Conservation (phyloP, 2,329 filamentous ascomycete genomes). For the Penicillium nordicum region DNA sequence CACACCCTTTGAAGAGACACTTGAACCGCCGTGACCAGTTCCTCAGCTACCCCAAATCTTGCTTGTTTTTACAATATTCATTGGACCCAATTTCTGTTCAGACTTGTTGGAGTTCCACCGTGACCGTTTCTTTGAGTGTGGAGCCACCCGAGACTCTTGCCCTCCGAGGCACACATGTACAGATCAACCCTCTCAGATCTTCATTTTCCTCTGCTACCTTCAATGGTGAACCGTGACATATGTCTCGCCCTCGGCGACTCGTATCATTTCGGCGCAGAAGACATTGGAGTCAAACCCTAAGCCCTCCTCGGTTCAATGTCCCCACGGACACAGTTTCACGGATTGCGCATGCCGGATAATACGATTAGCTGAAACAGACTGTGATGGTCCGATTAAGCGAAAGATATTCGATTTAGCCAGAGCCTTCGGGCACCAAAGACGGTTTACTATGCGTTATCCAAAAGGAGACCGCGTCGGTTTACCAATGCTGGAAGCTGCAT, state of each 20-base stretch:
- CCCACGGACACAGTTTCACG: slow-evolving; percentile 59
- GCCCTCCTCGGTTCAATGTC: slow-evolving; percentile 61
- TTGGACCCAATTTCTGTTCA: slow-evolving; percentile 18
- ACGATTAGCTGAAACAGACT: slow-evolving; percentile 58
- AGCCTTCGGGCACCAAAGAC: slow-evolving; percentile 42
- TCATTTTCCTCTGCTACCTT: slow-evolving; percentile 59
- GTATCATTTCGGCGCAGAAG: slow-evolving; percentile 55
- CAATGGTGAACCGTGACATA: slow-evolving; percentile 37
- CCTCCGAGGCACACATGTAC: slow-evolving; percentile 48
- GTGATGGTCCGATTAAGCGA: slow-evolving; percentile 32
- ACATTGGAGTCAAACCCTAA: slow-evolving; percentile 97
- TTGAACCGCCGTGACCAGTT: not conserved
- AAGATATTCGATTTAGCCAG: slow-evolving; percentile 45
- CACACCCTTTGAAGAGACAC: slow-evolving; percentile 3
- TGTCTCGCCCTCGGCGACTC: slow-evolving; percentile 30
- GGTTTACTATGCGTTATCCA: slow-evolving; percentile 45
- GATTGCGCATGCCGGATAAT: slow-evolving; percentile 63
- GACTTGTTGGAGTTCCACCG: slow-evolving; percentile 10
- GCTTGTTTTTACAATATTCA: slow-evolving; percentile 6
- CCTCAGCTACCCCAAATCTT: slow-evolving; percentile 1
- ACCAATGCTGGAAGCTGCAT: slow-evolving; percentile 56
- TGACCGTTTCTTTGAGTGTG: slow-evolving; percentile 16
- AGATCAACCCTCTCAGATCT: slow-evolving; percentile 75
- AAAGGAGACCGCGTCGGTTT: slow-evolving; percentile 48
- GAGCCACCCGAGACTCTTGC: slow-evolving; percentile 39